Percentiles rank a stretch among this genome's conserved stretches.
phyloP scores from a whole-genome alignment of 2,329 filamentous ascomycete species.

The Nothophoma quercina region DNA sequence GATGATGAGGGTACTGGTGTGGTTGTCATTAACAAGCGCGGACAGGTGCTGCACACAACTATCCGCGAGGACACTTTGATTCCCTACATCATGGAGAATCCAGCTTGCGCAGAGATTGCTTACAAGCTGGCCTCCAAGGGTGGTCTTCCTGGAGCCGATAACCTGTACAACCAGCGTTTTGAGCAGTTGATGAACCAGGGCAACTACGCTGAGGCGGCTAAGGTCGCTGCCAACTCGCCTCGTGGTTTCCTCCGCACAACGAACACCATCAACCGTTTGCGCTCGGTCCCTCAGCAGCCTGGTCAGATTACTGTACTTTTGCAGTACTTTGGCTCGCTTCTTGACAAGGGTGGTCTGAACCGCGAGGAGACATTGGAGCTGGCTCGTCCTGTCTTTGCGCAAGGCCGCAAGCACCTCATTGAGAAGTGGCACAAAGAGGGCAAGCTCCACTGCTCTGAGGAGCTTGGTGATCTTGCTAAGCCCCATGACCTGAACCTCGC shows the following conservation, averaged over 20 bases:
- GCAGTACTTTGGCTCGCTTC: slow-evolving; percentile 96
- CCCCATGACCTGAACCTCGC: slow-evolving; percentile 89
- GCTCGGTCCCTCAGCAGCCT: slow-evolving; percentile 79
- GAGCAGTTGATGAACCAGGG: slow-evolving; percentile 83
- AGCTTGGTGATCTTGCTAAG: slow-evolving; percentile 92
- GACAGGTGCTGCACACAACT: slow-evolving; percentile 92
- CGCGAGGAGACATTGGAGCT: slow-evolving; percentile 93
- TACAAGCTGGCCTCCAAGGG: slow-evolving; percentile 96
- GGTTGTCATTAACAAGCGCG: slow-evolving; percentile 95
- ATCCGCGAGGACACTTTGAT: slow-evolving; percentile 92
- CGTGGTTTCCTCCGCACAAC: slow-evolving; percentile 92
- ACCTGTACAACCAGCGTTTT: slow-evolving; percentile 91
- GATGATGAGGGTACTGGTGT: slow-evolving; percentile 88
- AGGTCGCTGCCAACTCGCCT: slow-evolving; percentile 95
- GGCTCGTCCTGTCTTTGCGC: slow-evolving; percentile 87
- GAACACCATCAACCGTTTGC: slow-evolving; percentile 96
- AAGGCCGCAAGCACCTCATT: slow-evolving; percentile 92
- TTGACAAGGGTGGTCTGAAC: slow-evolving; percentile 94
- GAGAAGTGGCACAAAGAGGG: slow-evolving; percentile 98
- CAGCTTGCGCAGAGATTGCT: slow-evolving; percentile 89
- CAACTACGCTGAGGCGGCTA: slow-evolving; percentile 87
- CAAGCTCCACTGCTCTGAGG: slow-evolving; percentile 95
- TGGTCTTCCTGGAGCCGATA: slow-evolving; percentile 91
- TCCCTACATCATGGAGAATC: slow-evolving; percentile 94
- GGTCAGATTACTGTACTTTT: slow-evolving; percentile 93